Evolutionary conservation across 1,284 basidiomycete species (phyloP).

Genomic region (Athelia psychrophila): DNA sequence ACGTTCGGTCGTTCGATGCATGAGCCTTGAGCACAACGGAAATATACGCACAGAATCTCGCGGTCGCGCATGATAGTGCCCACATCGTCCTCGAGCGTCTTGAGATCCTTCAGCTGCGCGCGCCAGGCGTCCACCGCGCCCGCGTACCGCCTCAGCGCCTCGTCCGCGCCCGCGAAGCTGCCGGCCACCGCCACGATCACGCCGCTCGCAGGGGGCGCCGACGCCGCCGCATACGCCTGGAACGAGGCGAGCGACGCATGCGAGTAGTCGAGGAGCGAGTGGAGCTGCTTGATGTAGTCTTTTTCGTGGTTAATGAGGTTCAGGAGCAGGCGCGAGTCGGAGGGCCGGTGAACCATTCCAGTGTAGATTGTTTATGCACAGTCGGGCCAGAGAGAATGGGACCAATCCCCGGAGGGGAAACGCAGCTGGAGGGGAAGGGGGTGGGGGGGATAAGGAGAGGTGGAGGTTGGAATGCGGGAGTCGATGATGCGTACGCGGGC

Average conservation of each 20-base stretch:
- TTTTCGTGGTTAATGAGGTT: slow-evolving; percentile 70
- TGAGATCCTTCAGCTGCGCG: slow-evolving; percentile 55
- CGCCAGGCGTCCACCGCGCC: slow-evolving; percentile 63
- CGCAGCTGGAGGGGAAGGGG: no score
- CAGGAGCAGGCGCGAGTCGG: slow-evolving; percentile 46
- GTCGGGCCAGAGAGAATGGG: no score
- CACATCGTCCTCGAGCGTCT: slow-evolving; percentile 68
- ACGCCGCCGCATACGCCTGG: slow-evolving; percentile 69
- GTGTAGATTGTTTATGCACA: no score
- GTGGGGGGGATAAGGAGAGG: no score
- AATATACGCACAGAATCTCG: slow-evolving; percentile 69
- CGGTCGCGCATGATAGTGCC: slow-evolving; percentile 65
- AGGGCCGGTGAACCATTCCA: background rate
- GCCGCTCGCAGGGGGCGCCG: slow-evolving; percentile 52
- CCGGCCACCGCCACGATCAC: slow-evolving; percentile 59
- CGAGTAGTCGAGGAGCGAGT: slow-evolving; percentile 50
- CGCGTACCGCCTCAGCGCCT: slow-evolving; percentile 61
- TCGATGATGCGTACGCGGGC: no score
- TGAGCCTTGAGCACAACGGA: background rate
- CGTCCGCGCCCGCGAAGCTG: slow-evolving; percentile 58
- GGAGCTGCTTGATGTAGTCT: slow-evolving; percentile 62
- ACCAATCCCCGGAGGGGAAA: no score
- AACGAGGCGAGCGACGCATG: slow-evolving; percentile 60
- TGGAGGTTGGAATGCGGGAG: no score
- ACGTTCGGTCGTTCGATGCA: background rate